Evolutionary conservation across 2,329 filamentous ascomycete species (phyloP).

Genomic region (Elsinoe ampelina): DNA sequence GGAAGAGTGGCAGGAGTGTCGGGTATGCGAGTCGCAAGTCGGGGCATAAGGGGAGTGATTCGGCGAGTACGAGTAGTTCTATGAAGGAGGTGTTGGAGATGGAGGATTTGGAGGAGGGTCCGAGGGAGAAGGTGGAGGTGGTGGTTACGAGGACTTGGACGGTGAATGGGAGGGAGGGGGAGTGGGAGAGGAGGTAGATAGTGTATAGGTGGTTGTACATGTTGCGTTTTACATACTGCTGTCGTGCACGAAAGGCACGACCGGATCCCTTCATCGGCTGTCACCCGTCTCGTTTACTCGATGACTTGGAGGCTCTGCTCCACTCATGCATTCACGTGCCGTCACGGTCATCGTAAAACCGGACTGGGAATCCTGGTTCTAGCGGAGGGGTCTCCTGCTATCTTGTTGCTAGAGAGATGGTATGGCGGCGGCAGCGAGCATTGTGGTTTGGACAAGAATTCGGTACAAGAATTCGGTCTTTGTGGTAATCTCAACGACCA

Average conservation of each 20-base stretch:
- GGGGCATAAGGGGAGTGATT: not conserved
- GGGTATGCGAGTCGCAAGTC: not conserved
- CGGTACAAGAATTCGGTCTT: not conserved
- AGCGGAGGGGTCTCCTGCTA: too few relatives aligned
- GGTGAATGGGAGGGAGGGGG: not conserved
- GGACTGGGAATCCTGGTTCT: too few relatives aligned
- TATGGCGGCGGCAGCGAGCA: too few relatives aligned
- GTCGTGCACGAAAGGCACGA: not conserved
- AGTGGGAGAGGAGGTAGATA: not conserved
- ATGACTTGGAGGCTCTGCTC: too few relatives aligned
- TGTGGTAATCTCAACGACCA: not conserved
- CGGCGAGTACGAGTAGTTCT: conserved; percentile 1
- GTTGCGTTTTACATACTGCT: not conserved
- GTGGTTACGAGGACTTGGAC: conserved; percentile 4
- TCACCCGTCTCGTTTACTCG: too few relatives aligned
- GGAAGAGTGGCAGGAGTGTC: not conserved
- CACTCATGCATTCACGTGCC: too few relatives aligned
- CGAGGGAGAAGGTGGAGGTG: conserved; percentile 8
- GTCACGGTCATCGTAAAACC: too few relatives aligned
- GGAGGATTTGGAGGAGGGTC: conserved; percentile 3
- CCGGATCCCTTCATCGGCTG: too few relatives aligned
- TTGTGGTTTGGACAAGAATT: too few relatives aligned
- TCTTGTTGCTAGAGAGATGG: too few relatives aligned
- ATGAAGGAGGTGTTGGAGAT: conserved; percentile 12
- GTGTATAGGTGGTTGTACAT: not conserved